Conservation (phyloP, 23 red algal species). For the Gracilariopsis chorda region DNA sequence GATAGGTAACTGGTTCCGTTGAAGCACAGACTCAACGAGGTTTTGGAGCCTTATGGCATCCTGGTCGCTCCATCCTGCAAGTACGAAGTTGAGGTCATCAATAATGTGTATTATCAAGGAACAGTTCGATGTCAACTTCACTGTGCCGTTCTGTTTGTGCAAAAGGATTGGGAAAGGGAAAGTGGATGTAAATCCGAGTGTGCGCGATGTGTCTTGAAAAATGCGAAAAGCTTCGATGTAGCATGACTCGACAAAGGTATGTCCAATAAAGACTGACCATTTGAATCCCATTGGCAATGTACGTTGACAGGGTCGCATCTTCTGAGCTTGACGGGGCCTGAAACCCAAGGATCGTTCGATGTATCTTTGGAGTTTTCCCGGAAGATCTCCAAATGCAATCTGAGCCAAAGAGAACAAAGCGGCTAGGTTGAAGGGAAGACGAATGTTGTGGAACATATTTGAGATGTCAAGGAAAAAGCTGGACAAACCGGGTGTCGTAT, state of each 20-base stretch:
- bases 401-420: background rate
- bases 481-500: background rate
- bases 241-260: background rate
- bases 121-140: background rate
- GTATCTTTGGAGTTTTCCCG: background rate
- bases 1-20: background rate
- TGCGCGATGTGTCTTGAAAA: background rate
- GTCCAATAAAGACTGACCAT: background rate
- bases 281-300: slow-evolving; percentile 16
- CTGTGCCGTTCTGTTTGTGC: background rate
- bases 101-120: background rate
- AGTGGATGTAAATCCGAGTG: background rate
- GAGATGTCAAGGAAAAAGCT: background rate
- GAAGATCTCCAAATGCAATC: background rate
- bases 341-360: background rate
- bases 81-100: slow-evolving; percentile 4
- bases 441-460: slow-evolving; percentile 42
- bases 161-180: background rate
- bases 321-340: background rate
- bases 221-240: background rate
- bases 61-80: background rate
- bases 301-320: background rate
- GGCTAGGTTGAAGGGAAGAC: background rate
- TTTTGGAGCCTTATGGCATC: background rate
- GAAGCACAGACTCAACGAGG: background rate